These are phyloP conservation scores for Adansonia madagascariensis DNA, from an alignment of 441 rosid genomes.

Conservation along the genomic window DNA sequence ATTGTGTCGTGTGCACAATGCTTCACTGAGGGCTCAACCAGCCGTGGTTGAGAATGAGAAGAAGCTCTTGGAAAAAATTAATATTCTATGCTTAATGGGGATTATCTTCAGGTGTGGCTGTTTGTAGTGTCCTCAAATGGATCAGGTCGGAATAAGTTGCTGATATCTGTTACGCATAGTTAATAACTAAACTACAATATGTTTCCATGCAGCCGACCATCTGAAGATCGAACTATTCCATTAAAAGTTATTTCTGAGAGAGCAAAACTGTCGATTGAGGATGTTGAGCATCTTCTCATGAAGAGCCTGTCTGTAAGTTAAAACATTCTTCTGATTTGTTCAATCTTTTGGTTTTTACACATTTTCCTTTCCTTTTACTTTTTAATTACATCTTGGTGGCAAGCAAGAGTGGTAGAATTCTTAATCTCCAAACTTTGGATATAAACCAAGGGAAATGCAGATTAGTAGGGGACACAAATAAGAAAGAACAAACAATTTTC, in stretches of 20 bases:
- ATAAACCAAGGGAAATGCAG: background rate
- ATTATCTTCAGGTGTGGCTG: conserved; percentile 83
- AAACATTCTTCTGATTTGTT: background rate
- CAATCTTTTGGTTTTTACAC: background rate
- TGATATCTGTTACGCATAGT: background rate
- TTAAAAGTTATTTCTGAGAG: conserved; percentile 75
- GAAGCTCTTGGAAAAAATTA: conserved; percentile 88
- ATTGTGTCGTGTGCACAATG: conserved; percentile 78
- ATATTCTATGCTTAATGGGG: conserved; percentile 95
- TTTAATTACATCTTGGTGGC: background rate
- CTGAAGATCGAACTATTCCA: conserved; percentile 93
- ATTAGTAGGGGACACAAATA: too few species aligned
- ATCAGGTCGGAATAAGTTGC: background rate
- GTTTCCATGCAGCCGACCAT: conserved; percentile 70
- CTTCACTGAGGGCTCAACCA: conserved; percentile 85
- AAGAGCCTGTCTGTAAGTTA: conserved; percentile 88
- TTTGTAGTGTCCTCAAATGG: conserved; percentile 22
- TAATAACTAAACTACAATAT: conserved; percentile 16
- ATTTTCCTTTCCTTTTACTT: background rate
- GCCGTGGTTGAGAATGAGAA: conserved; percentile 87
- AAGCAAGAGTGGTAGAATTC: too few species aligned
- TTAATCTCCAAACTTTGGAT: background rate
- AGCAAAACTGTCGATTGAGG: conserved; percentile 78
- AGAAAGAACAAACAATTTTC: too few species aligned
- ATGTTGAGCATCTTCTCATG: conserved; percentile 97